Base-by-base conservation (phyloP, 1,284 basidiomycete species). In the Volvariella surrecta region DNA sequence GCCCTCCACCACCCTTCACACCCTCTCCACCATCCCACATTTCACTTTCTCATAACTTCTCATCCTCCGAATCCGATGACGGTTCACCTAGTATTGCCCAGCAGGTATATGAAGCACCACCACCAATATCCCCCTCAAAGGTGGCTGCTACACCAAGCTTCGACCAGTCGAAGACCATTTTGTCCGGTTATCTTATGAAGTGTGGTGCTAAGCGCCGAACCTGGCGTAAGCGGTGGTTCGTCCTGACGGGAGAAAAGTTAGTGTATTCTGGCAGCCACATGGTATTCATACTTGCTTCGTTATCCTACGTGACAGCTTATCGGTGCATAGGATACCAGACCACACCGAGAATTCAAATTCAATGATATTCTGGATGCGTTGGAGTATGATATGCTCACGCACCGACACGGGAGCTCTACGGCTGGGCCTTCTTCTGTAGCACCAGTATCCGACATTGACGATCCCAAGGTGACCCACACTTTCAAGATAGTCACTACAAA, bases 401-500 rank as follows among this genome's bases (percentile, higher is more conserved):
- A 68, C 52, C 65, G 65, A 43, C 56, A 63, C 45, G 47, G 56
- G 40, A 45, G 58, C 50, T 45, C 61, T 48, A 18, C 46, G 54
- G 28, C 61, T 64, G 2, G 61, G 67, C 11, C 53, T 62, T 22
- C 59, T 65, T 6, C 59, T 61, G 28, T 61, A 62, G 17, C 61
- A 59, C 52, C 62, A 13, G 50, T 48, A 15, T 52, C 64, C 6
- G 71, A 71, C 28, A 60, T 55, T 4, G 71, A 71, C n/a, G 64
- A 68, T 13, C 56, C 55, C 17, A 61, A 66, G 42, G 62, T 58
- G 24, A 57, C 65, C 6, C 70, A 76, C 58, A 89, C 87, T 42
- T 97, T 99, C 79, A 92, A 96, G 66, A 87, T 99, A 48, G 88
- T 99, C 53, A 98, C 93, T 22, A 93, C 92, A 46, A 94, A 95